Base-by-base conservation (phyloP, 257 asterid genomes). In the Solanum lycopersicoides region DNA sequence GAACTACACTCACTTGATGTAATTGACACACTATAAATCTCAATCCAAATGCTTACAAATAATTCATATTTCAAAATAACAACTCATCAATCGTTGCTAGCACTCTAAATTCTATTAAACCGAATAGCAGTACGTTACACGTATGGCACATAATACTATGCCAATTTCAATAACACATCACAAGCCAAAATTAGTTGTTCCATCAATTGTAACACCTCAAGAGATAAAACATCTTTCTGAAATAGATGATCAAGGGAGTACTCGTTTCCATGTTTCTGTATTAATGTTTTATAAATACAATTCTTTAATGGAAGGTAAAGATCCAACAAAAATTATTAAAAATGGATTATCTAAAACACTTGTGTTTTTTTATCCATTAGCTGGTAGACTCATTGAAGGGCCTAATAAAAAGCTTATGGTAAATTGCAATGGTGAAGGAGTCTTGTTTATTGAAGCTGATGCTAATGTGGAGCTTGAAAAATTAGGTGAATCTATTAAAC, bases 281-380 rank as follows among this genome's bases (percentile, higher is more conserved):
- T 6, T 76, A 41, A 3, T 76, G 12, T 41, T 76, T 76, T 76
- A 76, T 34, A 76, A 76, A 42, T 41, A 76, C 3, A 76, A 76
- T 41, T 76, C 83, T 23, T 41, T 11, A 42, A 76, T 76, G 37
- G 1, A 76, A 9, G 60, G 35, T 9, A 82, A 47, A 53, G 88
- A 88, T 65, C 88, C 86, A 21, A 45, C 45, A 74, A 12, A 30
- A 8, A 3, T 63, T 2, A 53, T 75, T 4, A 88, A 84, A 88
- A 47, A 84, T 42, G 88, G 86, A 73, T 85, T 84, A 53, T 88
- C 90, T 10, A 88, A 41, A 87, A 74, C 65, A 60, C 82, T 88
- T 25, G 74, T 88, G 25, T 56, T 84, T 87, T 88, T 60, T 37
- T 84, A 88, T 76, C 90, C 90, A 39, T 37, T 88, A 50, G 90